Percentiles rank a stretch among this genome's conserved stretches.
phyloP scores from a whole-genome alignment of 257 asterid genomes.

The Eustoma russellianum region DNA sequence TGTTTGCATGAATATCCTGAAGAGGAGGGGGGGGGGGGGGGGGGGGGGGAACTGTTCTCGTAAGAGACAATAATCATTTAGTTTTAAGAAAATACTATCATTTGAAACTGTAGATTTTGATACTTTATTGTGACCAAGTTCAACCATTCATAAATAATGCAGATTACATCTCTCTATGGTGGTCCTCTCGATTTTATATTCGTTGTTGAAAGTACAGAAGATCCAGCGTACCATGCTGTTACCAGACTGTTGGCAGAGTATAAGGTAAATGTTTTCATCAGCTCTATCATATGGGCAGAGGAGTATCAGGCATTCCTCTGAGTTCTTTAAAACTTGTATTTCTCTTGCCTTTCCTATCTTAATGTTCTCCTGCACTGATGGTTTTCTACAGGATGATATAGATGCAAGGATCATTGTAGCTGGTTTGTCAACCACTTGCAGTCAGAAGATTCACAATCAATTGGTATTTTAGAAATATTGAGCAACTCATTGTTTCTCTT shows the following conservation, averaged over 20 bases:
- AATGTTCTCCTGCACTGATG: constrained; percentile 6
- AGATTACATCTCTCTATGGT: constrained; percentile 94
- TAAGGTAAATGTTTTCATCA: constrained; percentile 36
- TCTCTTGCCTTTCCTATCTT: not conserved
- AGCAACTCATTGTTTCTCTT: too few species aligned
- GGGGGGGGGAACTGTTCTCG: too few species aligned
- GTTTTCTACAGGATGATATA: constrained; percentile 53
- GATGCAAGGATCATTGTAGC: constrained; percentile 76
- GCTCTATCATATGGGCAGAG: too few species aligned
- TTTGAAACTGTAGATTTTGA: constrained; percentile 1
- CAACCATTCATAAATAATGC: constrained; percentile 24
- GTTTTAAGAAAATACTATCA: not conserved
- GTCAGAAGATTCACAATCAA: constrained; percentile 99
- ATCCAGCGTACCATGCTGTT: constrained; percentile 89
- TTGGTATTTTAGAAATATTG: constrained; percentile 39
- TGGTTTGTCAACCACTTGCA: constrained; percentile 89
- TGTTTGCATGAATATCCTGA: too few species aligned
- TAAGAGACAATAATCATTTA: not conserved
- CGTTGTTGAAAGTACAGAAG: constrained; percentile 84
- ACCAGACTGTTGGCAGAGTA: constrained; percentile 54
- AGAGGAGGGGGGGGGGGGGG: too few species aligned
- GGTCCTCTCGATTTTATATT: constrained; percentile 91
- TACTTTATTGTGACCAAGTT: constrained; percentile 9
- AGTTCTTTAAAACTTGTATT: not conserved
- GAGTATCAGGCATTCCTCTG: too few species aligned